Conservation (phyloP, 2,329 filamentous ascomycete genomes). For the Hymenoscyphus repandus region DNA sequence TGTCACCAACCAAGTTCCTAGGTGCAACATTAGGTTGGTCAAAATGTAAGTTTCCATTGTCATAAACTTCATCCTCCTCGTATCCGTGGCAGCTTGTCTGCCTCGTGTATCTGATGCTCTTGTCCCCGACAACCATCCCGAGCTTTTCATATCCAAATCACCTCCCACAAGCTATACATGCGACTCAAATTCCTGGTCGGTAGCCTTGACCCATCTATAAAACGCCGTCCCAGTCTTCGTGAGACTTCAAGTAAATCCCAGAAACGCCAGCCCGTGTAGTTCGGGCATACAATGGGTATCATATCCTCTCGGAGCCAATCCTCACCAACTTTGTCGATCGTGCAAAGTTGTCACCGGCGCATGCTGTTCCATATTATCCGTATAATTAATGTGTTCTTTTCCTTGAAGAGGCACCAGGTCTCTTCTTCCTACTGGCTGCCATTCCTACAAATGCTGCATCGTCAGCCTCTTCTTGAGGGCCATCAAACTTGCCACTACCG, state of each 20-base stretch:
- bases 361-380: neutral
- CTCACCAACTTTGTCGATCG: neutral
- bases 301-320: neutral
- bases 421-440: slow-evolving; percentile 18
- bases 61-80: too few relatives aligned
- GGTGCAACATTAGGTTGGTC: too few relatives aligned
- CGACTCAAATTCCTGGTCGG: too few relatives aligned
- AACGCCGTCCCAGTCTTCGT: neutral
- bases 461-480: slow-evolving; percentile 17
- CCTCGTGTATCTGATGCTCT: too few relatives aligned
- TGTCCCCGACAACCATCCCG: too few relatives aligned
- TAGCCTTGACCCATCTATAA: neutral
- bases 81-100: too few relatives aligned
- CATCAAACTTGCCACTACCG: slow-evolving; percentile 59
- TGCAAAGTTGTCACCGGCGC: neutral
- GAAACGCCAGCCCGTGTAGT: slow-evolving; percentile 2
- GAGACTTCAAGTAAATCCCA: neutral
- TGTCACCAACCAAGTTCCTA: too few relatives aligned
- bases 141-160: too few relatives aligned
- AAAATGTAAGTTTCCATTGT: too few relatives aligned
- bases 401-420: neutral
- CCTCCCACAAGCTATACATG: too few relatives aligned
- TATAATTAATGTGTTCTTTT: slow-evolving; percentile 7
- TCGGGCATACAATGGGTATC: slow-evolving; percentile 3
- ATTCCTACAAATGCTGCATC: slow-evolving; percentile 25